These are phyloP conservation scores for Pyrus pyrifolia DNA, from an alignment of 306 rosid species.

Conservation along the genomic window DNA sequence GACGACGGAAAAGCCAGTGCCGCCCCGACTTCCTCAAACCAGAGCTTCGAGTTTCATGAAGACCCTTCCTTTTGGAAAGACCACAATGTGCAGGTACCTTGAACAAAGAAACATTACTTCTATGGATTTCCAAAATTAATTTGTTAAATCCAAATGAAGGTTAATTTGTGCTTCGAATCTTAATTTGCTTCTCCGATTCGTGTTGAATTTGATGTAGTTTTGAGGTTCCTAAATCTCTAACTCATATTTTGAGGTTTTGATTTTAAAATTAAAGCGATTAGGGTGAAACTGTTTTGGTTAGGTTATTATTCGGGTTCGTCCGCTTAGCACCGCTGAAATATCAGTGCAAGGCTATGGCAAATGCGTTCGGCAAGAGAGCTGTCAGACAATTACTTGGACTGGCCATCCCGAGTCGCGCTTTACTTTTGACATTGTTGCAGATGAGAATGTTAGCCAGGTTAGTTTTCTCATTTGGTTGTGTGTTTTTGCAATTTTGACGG, in stretches of 20 bases:
- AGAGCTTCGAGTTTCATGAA: slow-evolving; percentile 64
- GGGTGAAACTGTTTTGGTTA: slow-evolving; percentile 1
- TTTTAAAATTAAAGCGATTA: not conserved
- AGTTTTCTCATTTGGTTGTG: not conserved
- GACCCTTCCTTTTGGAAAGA: slow-evolving; percentile 98
- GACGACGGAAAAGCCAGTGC: slow-evolving; percentile 31
- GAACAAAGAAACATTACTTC: not conserved
- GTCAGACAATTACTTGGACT: slow-evolving; percentile 73
- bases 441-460: slow-evolving; percentile 93
- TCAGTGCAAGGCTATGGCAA: slow-evolving; percentile 82
- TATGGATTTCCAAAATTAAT: not conserved
- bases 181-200: not conserved
- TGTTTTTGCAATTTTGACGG: not conserved
- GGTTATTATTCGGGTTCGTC: slow-evolving; percentile 96
- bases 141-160: not conserved
- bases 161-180: not conserved
- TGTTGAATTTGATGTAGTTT: not conserved
- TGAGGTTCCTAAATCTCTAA: not conserved
- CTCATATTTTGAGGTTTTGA: not conserved
- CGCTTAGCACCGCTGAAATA: slow-evolving; percentile 70
- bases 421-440: slow-evolving; percentile 93
- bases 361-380: slow-evolving; percentile 79
- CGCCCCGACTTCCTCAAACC: slow-evolving; percentile 33
- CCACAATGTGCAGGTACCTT: slow-evolving; percentile 84
- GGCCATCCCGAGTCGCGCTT: slow-evolving; percentile 94